Evolutionary conservation across 2,329 filamentous ascomycete genomes (phyloP).

Genomic region (Nemania sp.): DNA sequence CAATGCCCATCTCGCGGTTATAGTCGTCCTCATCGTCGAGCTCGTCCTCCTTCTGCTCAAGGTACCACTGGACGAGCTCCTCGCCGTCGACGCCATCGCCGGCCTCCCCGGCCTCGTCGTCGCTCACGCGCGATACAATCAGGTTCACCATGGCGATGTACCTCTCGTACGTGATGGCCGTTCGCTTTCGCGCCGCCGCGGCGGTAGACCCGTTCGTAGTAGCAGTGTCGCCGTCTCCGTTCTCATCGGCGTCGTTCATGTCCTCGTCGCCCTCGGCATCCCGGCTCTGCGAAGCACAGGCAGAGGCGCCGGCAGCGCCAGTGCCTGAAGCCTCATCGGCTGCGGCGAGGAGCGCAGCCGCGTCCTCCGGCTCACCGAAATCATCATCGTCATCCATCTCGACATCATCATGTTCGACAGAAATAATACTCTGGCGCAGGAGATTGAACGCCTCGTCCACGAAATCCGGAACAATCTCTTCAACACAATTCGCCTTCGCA

Average conservation of each 20-base stretch:
- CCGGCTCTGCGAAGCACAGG: slow-evolving; percentile 32
- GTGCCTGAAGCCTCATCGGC: slow-evolving; percentile 55
- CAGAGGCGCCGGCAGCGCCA: slow-evolving; percentile 38
- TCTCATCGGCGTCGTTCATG: slow-evolving; percentile 52
- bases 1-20: slow-evolving; percentile 59
- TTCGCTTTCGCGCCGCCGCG: slow-evolving; percentile 65
- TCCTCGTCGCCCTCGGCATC: slow-evolving; percentile 49
- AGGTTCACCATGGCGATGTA: slow-evolving; percentile 89
- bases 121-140: slow-evolving; percentile 79
- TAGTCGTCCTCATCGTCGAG: slow-evolving; percentile 81
- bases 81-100: slow-evolving; percentile 87
- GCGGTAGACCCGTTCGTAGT: slow-evolving; percentile 43
- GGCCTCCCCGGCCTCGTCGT: slow-evolving; percentile 70
- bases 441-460: slow-evolving; percentile 92
- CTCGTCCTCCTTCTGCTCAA: slow-evolving; percentile 87
- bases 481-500: slow-evolving; percentile 94
- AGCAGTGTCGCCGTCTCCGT: slow-evolving; percentile 44
- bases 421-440: slow-evolving; percentile 92
- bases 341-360: slow-evolving; percentile 50
- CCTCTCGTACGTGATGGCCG: slow-evolving; percentile 87
- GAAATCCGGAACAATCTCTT: slow-evolving; percentile 81
- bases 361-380: slow-evolving; percentile 50
- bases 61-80: slow-evolving; percentile 82
- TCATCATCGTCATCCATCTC: slow-evolving; percentile 87
- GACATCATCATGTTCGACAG: slow-evolving; percentile 95